Evolutionary conservation across 805 yeast species (phyloP).

Genomic region (Starmerella vaccinii): DNA sequence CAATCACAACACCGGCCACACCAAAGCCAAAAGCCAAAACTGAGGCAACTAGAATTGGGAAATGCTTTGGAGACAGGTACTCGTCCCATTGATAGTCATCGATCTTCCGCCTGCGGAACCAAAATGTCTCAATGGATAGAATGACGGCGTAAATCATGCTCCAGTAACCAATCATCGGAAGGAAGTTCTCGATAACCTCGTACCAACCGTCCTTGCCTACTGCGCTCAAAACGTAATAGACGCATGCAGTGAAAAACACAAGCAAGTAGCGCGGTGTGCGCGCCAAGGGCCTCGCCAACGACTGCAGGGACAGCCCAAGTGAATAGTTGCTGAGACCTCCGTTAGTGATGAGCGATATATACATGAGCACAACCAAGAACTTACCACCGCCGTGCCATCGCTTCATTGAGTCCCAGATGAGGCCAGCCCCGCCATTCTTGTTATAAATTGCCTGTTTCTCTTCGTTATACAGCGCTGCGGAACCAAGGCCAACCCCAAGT

Average conservation of each 20-base stretch:
- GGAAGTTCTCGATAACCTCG: constrained; percentile 62
- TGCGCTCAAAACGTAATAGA: constrained; percentile 60
- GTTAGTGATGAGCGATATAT: constrained; percentile 68
- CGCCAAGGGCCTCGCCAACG: constrained; percentile 40
- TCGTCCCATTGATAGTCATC: constrained; percentile 59
- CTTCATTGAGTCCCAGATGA: constrained; percentile 51
- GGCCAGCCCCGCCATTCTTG: constrained; percentile 50
- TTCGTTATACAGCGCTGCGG: constrained; percentile 46
- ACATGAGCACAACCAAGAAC: constrained; percentile 57
- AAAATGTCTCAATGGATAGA: constrained; percentile 57
- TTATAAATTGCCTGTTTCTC: constrained; percentile 42
- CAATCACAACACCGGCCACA: constrained; percentile 70
- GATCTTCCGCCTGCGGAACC: constrained; percentile 48
- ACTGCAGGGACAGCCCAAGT: constrained; percentile 68
- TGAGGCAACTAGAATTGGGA: constrained; percentile 68
- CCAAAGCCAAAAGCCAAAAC: constrained; percentile 55
- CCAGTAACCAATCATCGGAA: constrained; percentile 92
- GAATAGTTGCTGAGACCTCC: constrained; percentile 74
- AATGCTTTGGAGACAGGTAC: constrained; percentile 53
- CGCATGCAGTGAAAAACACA: constrained; percentile 50
- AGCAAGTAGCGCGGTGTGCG: constrained; percentile 70
- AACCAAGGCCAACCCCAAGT: constrained; percentile 59
- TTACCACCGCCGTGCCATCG: constrained; percentile 73
- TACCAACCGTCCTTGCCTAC: constrained; percentile 68
- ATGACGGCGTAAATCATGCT: constrained; percentile 68